Conservation (phyloP, 768 basidiomycete genomes). For the Termitomyces sp. region DNA sequence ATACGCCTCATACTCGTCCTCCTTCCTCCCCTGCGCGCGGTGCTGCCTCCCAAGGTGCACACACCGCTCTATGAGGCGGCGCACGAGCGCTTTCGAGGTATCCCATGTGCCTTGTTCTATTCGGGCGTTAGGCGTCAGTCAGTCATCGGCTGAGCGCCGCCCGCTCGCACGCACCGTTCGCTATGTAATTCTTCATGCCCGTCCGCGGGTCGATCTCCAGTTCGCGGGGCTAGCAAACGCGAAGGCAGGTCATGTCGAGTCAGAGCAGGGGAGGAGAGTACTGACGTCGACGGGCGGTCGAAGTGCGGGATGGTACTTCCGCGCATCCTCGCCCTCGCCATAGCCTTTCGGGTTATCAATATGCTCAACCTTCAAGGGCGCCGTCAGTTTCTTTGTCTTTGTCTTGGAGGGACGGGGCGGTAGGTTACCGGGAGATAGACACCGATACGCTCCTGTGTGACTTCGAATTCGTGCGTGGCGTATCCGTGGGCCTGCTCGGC, state of each 20-base stretch:
- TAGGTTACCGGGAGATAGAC: constrained; percentile 68
- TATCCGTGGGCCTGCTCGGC: constrained; percentile 62
- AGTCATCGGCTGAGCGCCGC: too few species aligned
- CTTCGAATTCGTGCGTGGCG: constrained; percentile 81
- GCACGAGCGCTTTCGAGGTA: constrained; percentile 74
- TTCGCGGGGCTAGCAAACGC: constrained; percentile 53
- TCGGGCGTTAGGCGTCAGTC: too few species aligned
- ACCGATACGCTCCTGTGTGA: constrained; percentile 76
- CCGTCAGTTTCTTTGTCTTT: too few species aligned
- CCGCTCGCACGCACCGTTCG: constrained; percentile 46
- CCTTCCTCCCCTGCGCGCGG: constrained; percentile 48
- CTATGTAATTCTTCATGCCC: constrained; percentile 96
- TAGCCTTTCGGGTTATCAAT: constrained; percentile 94
- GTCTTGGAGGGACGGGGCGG: too few species aligned
- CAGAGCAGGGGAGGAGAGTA: constrained; percentile 3
- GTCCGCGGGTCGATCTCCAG: constrained; percentile 78
- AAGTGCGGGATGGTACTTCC: constrained; percentile 68
- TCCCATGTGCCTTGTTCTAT: constrained; percentile 74
- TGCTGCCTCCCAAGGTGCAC: constrained; percentile 72
- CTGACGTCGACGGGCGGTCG: constrained; percentile 77
- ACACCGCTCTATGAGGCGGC: constrained; percentile 69
- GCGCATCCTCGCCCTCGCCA: constrained; percentile 77
- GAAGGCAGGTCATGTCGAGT: neutral
- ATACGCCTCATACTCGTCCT: constrained; percentile 75
- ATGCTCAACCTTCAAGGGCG: constrained; percentile 58